These are phyloP conservation scores for Carpinus viminea DNA, from an alignment of 306 rosid species.

Conservation along the genomic window DNA sequence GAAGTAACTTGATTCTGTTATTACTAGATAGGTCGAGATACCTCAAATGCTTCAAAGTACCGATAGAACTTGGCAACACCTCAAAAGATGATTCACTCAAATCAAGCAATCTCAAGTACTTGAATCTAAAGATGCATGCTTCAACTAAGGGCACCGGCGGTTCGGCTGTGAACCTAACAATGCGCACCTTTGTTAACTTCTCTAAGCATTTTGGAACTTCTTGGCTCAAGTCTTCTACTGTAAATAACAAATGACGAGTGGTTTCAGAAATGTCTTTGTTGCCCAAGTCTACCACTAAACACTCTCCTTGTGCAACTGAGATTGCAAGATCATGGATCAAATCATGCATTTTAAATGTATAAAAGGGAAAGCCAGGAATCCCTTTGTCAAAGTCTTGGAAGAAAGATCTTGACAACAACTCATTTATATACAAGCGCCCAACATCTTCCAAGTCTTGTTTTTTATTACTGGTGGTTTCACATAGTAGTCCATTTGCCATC, in stretches of 20 bases:
- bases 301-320: constrained; percentile 15
- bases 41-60: constrained; percentile 25
- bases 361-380: no score
- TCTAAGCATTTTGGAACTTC: background rate
- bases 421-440: constrained; percentile 24
- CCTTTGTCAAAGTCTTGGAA: background rate
- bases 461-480: background rate
- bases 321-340: constrained; percentile 32
- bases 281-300: background rate
- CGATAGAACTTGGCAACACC: constrained; percentile 19
- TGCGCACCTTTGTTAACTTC: background rate
- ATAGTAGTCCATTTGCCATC: constrained; percentile 32
- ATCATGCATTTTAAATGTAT: constrained; percentile 27
- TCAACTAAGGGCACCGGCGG: background rate
- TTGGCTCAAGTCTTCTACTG: no score
- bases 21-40: constrained; percentile 6
- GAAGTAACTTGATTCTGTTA: background rate
- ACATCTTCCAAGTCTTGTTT: constrained; percentile 27
- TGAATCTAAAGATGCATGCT: constrained; percentile 3
- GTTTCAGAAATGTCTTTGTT: background rate
- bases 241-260: background rate
- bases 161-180: background rate
- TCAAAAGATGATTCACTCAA: constrained; percentile 16
- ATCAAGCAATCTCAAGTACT: constrained; percentile 23
- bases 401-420: constrained; percentile 29